Evolutionary conservation across 164 flowering plant species (phyloP), one percentile per base, ranked within the genome.

Genomic region (Malania oleifera): DNA sequence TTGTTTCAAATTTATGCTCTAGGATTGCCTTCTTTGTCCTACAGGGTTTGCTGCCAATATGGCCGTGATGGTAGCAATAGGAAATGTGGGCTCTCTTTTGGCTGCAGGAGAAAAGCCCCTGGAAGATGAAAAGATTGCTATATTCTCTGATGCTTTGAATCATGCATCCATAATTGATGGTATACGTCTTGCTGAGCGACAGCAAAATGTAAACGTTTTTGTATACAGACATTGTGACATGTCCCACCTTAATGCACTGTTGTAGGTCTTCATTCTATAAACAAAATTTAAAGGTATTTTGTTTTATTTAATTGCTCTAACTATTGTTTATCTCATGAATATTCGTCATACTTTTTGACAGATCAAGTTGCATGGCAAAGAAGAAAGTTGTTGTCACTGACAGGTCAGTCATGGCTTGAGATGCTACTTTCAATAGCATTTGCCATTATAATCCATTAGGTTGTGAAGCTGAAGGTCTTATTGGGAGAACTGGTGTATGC

Each of bases 1-100:
- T 67, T 67, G 35, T 64, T 64, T 65, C 52, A 46, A 71, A 62
- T 62, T 59, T 56, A 60, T 78, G 58, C 49, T 65, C 58, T 79
- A 92, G 96, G 98, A 92, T 70, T 89, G 93, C 79, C 93, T 92
- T 73, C 92, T 92, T 68, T 89, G 96, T 75, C 98, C 98, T 18
- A 85, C 98, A 61, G 96, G 98, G 57, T 89, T 89, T 76, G 75
- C 96, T 35, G 96, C 97, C 68, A 89, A 92, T 70, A 82, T 87
- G 96, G 93, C 96, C 29, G 29, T 82, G 50, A 87, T 92, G 93
- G 88, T 84, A 38, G 77, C 89, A 5, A 20, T 92, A 24, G 98
- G 96, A 73, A 81, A 73, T 63, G 47, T 92, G 52, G 77, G 78
- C 54, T 77, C 89, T 44, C 88, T 91, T 18, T 59, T 78, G 39